A percentile compares a stretch with the other conserved stretches of the same genome.
Evolutionary conservation across 345 rosid genomes (phyloP).

Genomic region (Hypericum androsaemum): DNA sequence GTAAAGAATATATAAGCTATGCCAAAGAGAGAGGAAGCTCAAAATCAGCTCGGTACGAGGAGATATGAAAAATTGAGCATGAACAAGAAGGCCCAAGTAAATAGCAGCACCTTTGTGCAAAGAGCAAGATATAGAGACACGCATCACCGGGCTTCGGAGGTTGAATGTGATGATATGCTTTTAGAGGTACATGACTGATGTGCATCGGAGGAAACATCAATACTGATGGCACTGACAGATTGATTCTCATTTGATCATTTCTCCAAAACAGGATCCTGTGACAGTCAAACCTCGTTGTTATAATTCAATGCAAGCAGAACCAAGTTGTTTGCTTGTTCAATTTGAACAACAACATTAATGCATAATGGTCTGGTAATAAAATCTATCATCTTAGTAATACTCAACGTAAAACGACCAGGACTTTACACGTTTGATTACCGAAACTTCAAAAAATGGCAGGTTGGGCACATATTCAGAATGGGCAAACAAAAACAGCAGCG

Average conservation of each 20-base stretch:
- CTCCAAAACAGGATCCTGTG: conserved; percentile 46
- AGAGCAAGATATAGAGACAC: conserved; percentile 89
- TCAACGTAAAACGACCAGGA: too few relatives aligned
- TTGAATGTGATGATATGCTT: conserved; percentile 32
- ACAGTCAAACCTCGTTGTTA: too few relatives aligned
- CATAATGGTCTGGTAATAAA: too few relatives aligned
- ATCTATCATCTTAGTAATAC: too few relatives aligned
- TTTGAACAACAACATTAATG: too few relatives aligned
- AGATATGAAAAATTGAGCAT: too few relatives aligned
- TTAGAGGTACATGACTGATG: conserved; percentile 29
- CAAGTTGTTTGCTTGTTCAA: too few relatives aligned
- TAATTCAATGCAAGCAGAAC: too few relatives aligned
- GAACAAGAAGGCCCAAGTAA: too few relatives aligned
- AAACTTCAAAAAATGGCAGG: background rate
- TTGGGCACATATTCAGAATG: background rate
- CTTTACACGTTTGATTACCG: too few relatives aligned
- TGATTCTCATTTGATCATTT: conserved; percentile 34
- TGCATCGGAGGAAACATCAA: conserved; percentile 36
- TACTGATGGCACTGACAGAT: conserved; percentile 24
- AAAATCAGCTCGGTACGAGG: too few relatives aligned
- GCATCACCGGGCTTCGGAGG: conserved; percentile 70
- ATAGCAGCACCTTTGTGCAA: conserved; percentile 74
- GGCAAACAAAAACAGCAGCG: background rate
- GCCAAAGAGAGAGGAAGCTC: background rate
- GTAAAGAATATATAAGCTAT: background rate